Evolutionary conservation across 140 eudicot genomes (phyloP).

Genomic region (Cichorium intybus): DNA sequence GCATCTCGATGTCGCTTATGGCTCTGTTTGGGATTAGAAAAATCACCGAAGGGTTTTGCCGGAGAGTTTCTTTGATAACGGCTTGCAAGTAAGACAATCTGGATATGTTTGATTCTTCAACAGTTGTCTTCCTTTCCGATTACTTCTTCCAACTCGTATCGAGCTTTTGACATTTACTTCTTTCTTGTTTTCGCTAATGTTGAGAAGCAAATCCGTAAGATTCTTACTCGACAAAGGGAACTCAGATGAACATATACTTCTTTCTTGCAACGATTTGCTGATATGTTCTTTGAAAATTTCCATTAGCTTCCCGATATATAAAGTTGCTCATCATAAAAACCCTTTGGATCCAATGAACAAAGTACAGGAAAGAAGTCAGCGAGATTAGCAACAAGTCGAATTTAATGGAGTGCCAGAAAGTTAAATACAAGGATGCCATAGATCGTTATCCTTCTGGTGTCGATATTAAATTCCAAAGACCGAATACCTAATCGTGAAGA

Average conservation of each 20-base stretch:
- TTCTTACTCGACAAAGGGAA: conserved; percentile 19
- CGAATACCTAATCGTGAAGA: no score
- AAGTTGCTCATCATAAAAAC: neutral
- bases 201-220: conserved; percentile 30
- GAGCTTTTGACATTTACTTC: conserved; percentile 21
- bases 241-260: neutral
- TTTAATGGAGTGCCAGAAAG: no score
- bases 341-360: conserved; percentile 35
- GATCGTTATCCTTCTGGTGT: no score
- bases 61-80: no score
- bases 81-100: no score
- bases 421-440: no score
- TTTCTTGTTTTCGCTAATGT: no score
- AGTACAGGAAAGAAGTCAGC: conserved; percentile 47
- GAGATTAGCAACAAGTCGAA: no score
- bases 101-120: conserved; percentile 40
- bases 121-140: neutral
- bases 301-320: conserved; percentile 20
- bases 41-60: conserved; percentile 38
- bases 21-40: conserved; percentile 39
- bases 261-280: conserved; percentile 9
- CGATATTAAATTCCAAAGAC: no score
- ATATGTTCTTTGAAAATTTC: conserved; percentile 30
- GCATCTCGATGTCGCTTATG: conserved; percentile 22
- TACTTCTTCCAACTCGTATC: conserved; percentile 26